Evolutionary conservation across 345 rosid species (phyloP), one percentile per base, ranked within the genome.

Genomic region (Eucalyptus lansdowneana): DNA sequence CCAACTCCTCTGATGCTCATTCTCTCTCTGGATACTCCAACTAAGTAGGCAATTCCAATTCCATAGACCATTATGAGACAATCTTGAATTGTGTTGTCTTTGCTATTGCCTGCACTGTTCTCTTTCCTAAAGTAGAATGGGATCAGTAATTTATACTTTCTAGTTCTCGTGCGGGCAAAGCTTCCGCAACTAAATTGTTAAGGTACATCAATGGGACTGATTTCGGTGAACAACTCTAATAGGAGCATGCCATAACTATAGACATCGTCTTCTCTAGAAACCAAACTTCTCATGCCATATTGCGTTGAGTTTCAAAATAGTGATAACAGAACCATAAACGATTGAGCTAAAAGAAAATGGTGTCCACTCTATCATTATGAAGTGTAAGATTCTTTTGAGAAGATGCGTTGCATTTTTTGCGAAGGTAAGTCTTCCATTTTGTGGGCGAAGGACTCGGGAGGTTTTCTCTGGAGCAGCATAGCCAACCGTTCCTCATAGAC

Each of bases 171-270:
- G 86, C 80, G 1, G 92, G 80, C 42, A 92, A 86, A 65, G 92
- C 90, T 83, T 83, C 87, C 53, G 14, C 11, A 24, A 45, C 87
- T 44, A 24, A 45, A 49, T 45, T 45, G 11, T 8, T 8, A 8
- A 86, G 22, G 44, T 45, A 25, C 37, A 85, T 58, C 87, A 0
- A 89, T 93, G 12, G 93, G 90, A 42, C 86, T 83, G 87, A 87
- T 89, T 49, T 92, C 58, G 2, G 90, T 88, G 42, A 93, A 80
- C 87, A 88, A 50, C 87, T 92, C 90, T 15, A 90, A 34, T 69
- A 91, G 51, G 7, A 93, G 87, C 12, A 92, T 90, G 5, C 93
- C 90, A 58, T 80, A 93, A 50, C 91, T 91, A 50, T 90, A 90
- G 49, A 92, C 89, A 83, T 92, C 90, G 3, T 91, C 93, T 8